Base-by-base conservation (phyloP, 441 rosid species). In the Sinapis alba region DNA sequence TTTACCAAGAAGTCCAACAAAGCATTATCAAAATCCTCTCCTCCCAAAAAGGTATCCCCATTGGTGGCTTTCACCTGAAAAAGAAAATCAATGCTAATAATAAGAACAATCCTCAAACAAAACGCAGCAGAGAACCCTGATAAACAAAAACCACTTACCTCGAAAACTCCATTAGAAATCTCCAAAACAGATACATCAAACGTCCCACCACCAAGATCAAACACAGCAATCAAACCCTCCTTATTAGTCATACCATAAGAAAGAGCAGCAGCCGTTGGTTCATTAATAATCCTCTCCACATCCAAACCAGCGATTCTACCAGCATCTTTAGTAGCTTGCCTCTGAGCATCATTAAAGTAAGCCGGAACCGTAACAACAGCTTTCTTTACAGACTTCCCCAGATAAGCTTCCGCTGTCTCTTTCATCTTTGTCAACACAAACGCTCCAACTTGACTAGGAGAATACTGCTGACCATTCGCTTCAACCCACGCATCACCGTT, bases 401-500 rank as follows among this genome's bases (percentile, higher is more conserved):
- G 85, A 63, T 90, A 93, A 24, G 94, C 81, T 67, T 93, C 97
- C 0, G 97, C 96, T 28, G 98, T 91, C 81, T 93, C 96, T 68
- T 88, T 93, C 98, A 91, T 91, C 87, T 93, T 93, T 45, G 93
- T 88, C 64, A 93, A 78, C 65, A 93, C 43, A 56, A 89, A 90
- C 5, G 96, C 97, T 24, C 97, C 97, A 54, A 85, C 77, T 66
- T 93, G 98, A 47, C 98, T 93, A 27, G 98, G 97, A 59, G 98
- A 91, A 68, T 89, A 91, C 78, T 90, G 88, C 69, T 89, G 94
- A n/a, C 97, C 93, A 74, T 86, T 93, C 3, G 90, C 90, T 78
- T 93, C 96, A 67, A 91, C 96, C 97, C 98, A 93, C 0, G 97
- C 97, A 74, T 93, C 97, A 13, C 98, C 98, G 65, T 91, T 93